Base-by-base conservation (phyloP, 768 basidiomycete genomes). In the Suillus ampliporus region DNA sequence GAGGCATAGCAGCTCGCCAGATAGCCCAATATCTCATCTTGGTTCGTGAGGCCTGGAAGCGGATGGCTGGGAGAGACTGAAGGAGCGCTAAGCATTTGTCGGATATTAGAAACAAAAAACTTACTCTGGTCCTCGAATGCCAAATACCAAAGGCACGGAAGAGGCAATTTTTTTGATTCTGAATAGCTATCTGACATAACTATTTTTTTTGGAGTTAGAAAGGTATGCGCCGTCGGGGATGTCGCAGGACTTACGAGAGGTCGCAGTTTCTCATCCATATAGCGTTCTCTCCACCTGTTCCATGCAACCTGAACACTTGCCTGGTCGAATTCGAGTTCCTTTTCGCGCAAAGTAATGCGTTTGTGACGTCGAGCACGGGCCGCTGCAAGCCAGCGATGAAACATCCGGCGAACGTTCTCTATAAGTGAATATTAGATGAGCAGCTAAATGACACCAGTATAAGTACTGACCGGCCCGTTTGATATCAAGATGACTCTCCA, bases 401-500 rank as follows among this genome's bases (percentile, higher is more conserved):
- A 92, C 68, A 85, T 79, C 41, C 86, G 85, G 50, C 86, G 85
- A 67, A 88, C 81, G 60, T 79, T 83, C 72, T 94, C 92, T 94
- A 68, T 17, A 41, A n/a, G 54, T 53, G 48, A 63, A 66, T 38
- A 52, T 14, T 17, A 43, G 15, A 23, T 46, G 15, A 50, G 35
- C 61, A 60, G 34, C 34, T 44, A 62, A 38, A 60, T 61, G 14
- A 38, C 37, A 19, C 14, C 40, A 50, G n/a, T 11, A 13, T 53
- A 57, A 62, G 41, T 37, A 63, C 76, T 41, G 68, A 87, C 93
- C 93, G 82, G 93, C 91, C 48, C 84, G 84, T 74, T 91, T 92
- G 50, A 95, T 87, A 64, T 90, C 83, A 61, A 88, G 84, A 73
- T 92, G 91, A 70, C 91, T 94, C 70, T 92, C 89, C 84, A 95